Conservation (phyloP, 352 stramenopile species). For the Saprolegnia parasitica region DNA sequence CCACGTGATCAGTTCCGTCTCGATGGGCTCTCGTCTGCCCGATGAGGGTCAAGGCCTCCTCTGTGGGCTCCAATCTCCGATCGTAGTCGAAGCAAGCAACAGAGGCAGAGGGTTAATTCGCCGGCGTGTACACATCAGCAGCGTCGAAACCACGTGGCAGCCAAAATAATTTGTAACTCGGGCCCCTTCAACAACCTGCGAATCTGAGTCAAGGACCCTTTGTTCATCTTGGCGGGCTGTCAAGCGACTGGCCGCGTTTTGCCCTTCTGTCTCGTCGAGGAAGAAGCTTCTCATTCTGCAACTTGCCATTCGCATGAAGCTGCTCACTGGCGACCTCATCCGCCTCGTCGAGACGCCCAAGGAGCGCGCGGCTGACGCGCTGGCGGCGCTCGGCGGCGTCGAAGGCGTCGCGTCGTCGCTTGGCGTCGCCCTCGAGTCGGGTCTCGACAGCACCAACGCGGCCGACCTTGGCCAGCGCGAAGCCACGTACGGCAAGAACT, state of each 20-base stretch:
- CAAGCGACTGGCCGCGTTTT: not conserved
- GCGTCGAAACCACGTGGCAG: not conserved
- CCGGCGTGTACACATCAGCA: not conserved
- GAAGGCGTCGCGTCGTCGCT: conserved; percentile 48
- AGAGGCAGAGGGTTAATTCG: not conserved
- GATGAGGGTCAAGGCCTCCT: no score
- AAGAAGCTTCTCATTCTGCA: not conserved
- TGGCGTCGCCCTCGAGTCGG: conserved; percentile 41
- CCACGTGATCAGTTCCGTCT: no score
- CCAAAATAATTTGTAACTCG: not conserved
- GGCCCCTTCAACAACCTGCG: not conserved
- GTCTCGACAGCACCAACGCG: conserved; percentile 47
- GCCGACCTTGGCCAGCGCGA: conserved; percentile 47
- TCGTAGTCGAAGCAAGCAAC: not conserved
- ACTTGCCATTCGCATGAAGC: conserved; percentile 32
- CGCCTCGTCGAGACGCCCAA: conserved; percentile 63
- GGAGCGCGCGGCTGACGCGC: conserved; percentile 50
- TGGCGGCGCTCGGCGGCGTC: conserved; percentile 51
- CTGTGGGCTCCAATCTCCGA: no score
- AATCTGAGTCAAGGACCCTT: no score
- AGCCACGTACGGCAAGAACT: conserved; percentile 63
- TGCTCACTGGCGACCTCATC: conserved; percentile 54
- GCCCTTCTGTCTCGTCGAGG: not conserved
- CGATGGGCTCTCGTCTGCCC: no score
- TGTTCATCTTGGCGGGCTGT: no score